These are phyloP conservation scores for Austroboletus niveus DNA, from an alignment of 1,284 basidiomycete genomes.

Conservation along the genomic window DNA sequence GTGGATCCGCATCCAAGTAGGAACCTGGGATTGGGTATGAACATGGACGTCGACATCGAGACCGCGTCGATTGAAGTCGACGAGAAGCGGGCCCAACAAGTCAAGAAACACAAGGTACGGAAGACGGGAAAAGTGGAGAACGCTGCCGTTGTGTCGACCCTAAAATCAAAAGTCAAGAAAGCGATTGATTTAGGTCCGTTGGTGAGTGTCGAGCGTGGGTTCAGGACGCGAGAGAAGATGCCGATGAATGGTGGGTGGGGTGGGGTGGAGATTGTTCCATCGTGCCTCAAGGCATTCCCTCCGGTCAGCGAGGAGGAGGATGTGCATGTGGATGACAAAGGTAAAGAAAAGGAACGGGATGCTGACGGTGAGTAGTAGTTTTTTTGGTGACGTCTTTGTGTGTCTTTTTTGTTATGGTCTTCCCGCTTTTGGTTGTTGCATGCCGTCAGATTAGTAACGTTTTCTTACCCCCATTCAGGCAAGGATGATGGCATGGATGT, in stretches of 20 bases:
- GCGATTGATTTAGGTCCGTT: slow-evolving; percentile 64
- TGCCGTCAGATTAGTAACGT: slow-evolving; percentile 6
- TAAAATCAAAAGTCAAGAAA: slow-evolving; percentile 8
- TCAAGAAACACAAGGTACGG: slow-evolving; percentile 23
- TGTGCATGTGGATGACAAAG: slow-evolving; percentile 12
- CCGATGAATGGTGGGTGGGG: slow-evolving; percentile 57
- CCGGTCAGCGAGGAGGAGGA: slow-evolving; percentile 10
- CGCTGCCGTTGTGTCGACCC: background rate
- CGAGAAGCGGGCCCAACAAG: slow-evolving; percentile 3
- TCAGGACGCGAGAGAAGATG: slow-evolving; percentile 54
- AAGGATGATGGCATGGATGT: slow-evolving; percentile 1
- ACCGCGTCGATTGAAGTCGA: slow-evolving; percentile 9
- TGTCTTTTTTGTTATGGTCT: background rate
- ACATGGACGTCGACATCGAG: slow-evolving; percentile 28
- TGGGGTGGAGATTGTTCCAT: slow-evolving; percentile 56
- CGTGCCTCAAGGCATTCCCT: slow-evolving; percentile 21
- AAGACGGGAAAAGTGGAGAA: slow-evolving; percentile 14
- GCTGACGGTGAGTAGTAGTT: slow-evolving; percentile 30
- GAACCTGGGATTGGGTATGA: slow-evolving; percentile 26
- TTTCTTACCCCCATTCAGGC: slow-evolving; percentile 7
- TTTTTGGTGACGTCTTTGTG: background rate
- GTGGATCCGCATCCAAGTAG: slow-evolving; percentile 1
- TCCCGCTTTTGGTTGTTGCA: background rate
- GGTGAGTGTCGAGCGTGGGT: slow-evolving; percentile 66
- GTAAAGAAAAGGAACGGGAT: slow-evolving; percentile 20